These are phyloP conservation scores for Neopestalotiopsis sp. DNA, from an alignment of 2,329 filamentous ascomycete species.

Conservation along the genomic window DNA sequence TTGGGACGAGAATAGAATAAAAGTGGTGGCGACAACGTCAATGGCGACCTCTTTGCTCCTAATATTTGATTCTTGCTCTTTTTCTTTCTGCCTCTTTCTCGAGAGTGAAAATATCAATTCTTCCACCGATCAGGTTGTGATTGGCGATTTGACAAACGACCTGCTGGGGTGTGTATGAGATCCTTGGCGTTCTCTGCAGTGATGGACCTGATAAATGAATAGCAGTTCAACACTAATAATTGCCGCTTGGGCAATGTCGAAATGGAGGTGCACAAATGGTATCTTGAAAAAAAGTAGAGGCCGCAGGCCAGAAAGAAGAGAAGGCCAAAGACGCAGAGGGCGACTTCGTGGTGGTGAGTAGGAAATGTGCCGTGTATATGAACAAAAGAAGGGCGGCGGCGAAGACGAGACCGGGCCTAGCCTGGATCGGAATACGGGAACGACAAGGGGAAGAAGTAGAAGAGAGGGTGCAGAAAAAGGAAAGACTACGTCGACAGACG, in stretches of 20 bases:
- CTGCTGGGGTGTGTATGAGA: not conserved
- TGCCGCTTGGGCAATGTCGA: not conserved
- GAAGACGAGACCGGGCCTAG: not conserved
- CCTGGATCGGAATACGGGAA: not conserved
- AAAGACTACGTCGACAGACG: not conserved
- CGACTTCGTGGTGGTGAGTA: not conserved
- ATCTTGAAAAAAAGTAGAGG: not conserved
- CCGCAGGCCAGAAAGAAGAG: constrained; percentile 10
- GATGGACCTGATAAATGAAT: not conserved
- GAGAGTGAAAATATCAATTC: not conserved
- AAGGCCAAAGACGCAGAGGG: not conserved
- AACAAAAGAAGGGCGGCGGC: not conserved
- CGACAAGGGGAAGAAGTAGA: not conserved
- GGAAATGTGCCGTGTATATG: not conserved
- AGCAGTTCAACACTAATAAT: not conserved
- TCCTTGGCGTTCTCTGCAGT: not conserved
- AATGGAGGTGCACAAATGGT: not conserved
- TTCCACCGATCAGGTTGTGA: not conserved
- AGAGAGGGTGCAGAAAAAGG: not conserved
- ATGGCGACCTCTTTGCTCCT: not conserved
- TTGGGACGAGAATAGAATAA: constrained; percentile 4
- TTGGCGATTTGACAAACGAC: not conserved
- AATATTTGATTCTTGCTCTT: not conserved
- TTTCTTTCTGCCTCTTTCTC: not conserved
- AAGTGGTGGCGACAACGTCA: constrained; percentile 5